Evolutionary conservation across 1,284 basidiomycete species (phyloP).

Genomic region (Ceratobasidium sp.): DNA sequence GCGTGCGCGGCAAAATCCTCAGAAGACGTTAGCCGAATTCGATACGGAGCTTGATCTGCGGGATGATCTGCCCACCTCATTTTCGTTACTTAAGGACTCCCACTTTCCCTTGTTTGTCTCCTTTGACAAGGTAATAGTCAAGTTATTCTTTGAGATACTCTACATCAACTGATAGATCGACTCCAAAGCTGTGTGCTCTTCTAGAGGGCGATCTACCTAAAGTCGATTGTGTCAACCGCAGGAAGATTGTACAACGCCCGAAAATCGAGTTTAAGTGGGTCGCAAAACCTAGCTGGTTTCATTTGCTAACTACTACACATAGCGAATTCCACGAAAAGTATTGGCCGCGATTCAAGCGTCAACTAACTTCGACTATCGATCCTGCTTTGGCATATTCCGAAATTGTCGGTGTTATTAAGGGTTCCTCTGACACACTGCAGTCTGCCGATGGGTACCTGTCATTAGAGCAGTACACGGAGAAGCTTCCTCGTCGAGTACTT

Average conservation of each 20-base stretch:
- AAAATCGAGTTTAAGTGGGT: slow-evolving; percentile 10
- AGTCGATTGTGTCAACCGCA: neutral
- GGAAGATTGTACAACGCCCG: neutral
- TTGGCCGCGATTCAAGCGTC: neutral
- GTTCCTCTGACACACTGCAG: slow-evolving; percentile 9
- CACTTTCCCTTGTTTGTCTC: slow-evolving; percentile 38
- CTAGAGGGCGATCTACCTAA: slow-evolving; percentile 15
- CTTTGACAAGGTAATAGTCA: slow-evolving; percentile 13
- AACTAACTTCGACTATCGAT: slow-evolving; percentile 59
- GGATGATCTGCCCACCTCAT: slow-evolving; percentile 3
- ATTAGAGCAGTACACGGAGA: slow-evolving; percentile 15
- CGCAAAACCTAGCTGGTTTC: neutral
- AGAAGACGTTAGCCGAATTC: neutral
- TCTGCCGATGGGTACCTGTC: neutral
- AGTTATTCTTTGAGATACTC: neutral
- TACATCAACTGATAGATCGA: no score
- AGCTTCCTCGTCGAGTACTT: neutral
- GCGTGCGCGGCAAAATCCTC: neutral
- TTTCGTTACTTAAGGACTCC: neutral
- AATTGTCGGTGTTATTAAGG: slow-evolving; percentile 61
- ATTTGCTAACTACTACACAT: no score
- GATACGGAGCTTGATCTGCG: neutral
- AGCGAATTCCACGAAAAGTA: slow-evolving; percentile 8
- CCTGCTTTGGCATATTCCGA: slow-evolving; percentile 75
- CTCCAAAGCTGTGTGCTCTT: neutral